A percentile compares a stretch with the other conserved stretches of the same genome.
phyloP scores from a whole-genome alignment of 129 eudicot species.

The Gnaphalium uliginosum region DNA sequence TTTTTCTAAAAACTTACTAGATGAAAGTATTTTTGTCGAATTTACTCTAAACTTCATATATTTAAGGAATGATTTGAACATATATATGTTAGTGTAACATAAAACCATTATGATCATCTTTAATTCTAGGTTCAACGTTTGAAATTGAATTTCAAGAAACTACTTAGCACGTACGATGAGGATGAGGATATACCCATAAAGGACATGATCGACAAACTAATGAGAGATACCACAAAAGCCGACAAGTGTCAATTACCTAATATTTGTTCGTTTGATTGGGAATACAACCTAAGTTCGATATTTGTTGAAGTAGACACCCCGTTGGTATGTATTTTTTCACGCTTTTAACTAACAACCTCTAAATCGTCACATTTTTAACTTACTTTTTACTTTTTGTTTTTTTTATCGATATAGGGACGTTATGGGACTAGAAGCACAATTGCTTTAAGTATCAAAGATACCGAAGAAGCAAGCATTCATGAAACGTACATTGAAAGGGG shows the following conservation, averaged over 20 bases:
- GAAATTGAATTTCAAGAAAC: conserved; percentile 39
- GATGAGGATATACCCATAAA: conserved; percentile 48
- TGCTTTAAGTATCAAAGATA: conserved; percentile 44
- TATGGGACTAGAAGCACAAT: conserved; percentile 86
- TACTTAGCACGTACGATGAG: conserved; percentile 32
- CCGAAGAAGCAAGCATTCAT: conserved; percentile 52
- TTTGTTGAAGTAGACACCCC: conserved; percentile 64
- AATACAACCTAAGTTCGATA: conserved; percentile 54
- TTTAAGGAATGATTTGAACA: background rate
- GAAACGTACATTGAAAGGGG: conserved; percentile 58
- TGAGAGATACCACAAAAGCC: conserved; percentile 68
- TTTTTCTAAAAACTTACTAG: background rate
- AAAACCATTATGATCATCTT: background rate
- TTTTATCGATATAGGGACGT: conserved; percentile 47
- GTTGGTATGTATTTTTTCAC: conserved; percentile 28
- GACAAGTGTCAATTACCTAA: conserved; percentile 58
- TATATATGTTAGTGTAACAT: too few relatives aligned
- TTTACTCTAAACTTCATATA: too few relatives aligned
- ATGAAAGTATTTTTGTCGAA: too few relatives aligned
- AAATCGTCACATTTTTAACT: background rate
- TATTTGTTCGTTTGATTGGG: conserved; percentile 66
- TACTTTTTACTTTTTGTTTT: background rate
- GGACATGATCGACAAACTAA: conserved; percentile 55
- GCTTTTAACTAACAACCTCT: background rate
- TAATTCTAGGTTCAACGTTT: conserved; percentile 50